Evolutionary conservation across 441 rosid genomes (phyloP), one percentile per base, ranked within the genome.

Genomic region (Omphalea diandra): DNA sequence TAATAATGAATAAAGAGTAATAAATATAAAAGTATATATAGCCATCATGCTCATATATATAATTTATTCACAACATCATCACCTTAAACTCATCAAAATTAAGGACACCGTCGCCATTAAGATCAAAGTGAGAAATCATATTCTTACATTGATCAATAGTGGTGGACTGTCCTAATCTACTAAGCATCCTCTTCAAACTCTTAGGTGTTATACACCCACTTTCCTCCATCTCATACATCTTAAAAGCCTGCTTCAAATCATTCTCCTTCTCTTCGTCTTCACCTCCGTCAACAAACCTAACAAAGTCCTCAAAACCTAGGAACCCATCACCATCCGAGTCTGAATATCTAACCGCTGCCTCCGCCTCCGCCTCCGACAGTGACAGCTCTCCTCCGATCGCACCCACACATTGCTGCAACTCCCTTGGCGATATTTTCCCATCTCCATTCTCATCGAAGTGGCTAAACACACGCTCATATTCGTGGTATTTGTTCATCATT

Each of bases 131-230:
- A 3, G 79, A 46, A 65, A 93, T 90, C 96, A 93, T 93, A 55
- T 50, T 40, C 76, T 75, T 60, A 40, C 98, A 93, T 0, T 86
- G 80, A 0, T 79, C 75, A 6, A 78, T 53, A 31, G 69, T 82
- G 62, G 63, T 81, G 10, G 87, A 71, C 68, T 83, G 87, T 0
- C 91, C 90, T 66, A 88, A 76, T 35, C 83, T 81, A 44, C 84
- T 83, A 7, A 90, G 86, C 97, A 88, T 87, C 76, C 84, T 80
- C 87, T 85, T 87, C 78, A 90, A 76, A 68, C 97, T 86, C 75
- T 76, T 81, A 0, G 95, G 90, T 4, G 98, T 90, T 36, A 93
- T 93, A 67, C 72, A 78, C 3, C 87, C 91, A 26, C 83, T 26
- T 18, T 75, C 85, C 14, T 82, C 90, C 75, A 44, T 77, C 69